Evolutionary conservation across 805 yeast species (phyloP), one percentile per base, ranked within the genome.

Genomic region (Hermanozyma aechmeae): DNA sequence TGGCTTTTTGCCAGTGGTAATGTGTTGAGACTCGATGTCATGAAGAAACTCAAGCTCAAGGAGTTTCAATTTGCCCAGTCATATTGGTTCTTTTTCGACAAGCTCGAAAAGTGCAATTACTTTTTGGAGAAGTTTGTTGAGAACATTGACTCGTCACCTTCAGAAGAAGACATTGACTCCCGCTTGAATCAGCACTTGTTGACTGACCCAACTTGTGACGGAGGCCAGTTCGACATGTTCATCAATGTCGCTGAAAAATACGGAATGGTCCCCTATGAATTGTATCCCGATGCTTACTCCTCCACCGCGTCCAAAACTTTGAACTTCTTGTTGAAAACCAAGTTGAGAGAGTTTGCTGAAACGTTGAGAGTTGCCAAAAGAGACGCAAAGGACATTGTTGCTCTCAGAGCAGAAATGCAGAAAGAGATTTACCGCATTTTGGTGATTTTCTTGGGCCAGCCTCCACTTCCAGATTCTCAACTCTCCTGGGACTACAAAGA

Each of bases 1-100:
- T 43, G 48, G 48, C 35, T 43, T n/a, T 41, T 41, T 23, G 48
- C 48, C 4, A 32, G 39, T 12, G 39, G 42, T 6, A 43, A 43
- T 24, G 43, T 41, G 16, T 30, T 41, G 33, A 25, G 47, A 14
- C 35, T 37, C 23, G 34, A 35, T 8, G 27, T 43, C 9, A 41
- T 41, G 42, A 40, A 38, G 28, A 37, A 37, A 25, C 29, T 32
- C 20, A 33, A 33, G 23, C 16, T 43, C 23, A 41, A 41, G 30
- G 48, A 43, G 33, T 43, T 41, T 27, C 46, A 43, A 29, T 37
- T 43, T 24, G 41, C 48, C 17, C 46, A 41, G 21, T 38, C 43
- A 19, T 41, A 37, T 38, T 37, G 39, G 38, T 39, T 43, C 28
- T 43, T 43, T 29, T 41, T 34, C 32, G 46, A 43, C 27, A 43